These are phyloP conservation scores for Neopestalotiopsis rosae DNA, from an alignment of 2,329 filamentous ascomycete species.

Conservation along the genomic window DNA sequence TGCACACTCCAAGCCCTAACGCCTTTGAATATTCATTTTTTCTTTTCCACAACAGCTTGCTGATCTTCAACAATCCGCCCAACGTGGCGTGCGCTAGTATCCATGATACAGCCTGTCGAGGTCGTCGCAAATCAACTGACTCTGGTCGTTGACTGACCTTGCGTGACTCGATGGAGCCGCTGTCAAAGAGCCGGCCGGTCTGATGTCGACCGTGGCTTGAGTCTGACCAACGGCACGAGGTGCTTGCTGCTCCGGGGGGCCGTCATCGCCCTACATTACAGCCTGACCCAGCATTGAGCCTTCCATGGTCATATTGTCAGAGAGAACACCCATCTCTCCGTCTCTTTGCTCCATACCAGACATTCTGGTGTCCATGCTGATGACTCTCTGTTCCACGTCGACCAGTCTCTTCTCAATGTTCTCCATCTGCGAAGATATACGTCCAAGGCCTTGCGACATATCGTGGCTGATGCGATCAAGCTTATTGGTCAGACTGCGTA, in stretches of 20 bases:
- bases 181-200: background rate
- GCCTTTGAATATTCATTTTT: background rate
- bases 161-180: background rate
- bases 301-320: constrained; percentile 46
- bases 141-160: background rate
- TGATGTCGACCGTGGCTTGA: background rate
- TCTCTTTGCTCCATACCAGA: constrained; percentile 42
- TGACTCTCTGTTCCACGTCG: constrained; percentile 50
- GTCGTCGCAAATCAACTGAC: no score
- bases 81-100: background rate
- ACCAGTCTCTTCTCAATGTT: constrained; percentile 61
- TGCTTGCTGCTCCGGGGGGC: background rate
- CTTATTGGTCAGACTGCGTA: constrained; percentile 64
- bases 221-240: background rate
- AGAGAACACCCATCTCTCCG: constrained; percentile 41
- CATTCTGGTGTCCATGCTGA: constrained; percentile 42
- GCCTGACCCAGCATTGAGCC: constrained; percentile 39
- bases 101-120: background rate
- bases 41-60: background rate
- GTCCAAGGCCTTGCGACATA: constrained; percentile 55
- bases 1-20: constrained; percentile 15
- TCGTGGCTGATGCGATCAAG: constrained; percentile 64
- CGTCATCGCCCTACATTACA: constrained; percentile 37
- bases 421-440: constrained; percentile 56
- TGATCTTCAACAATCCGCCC: background rate